These are phyloP conservation scores for Liquidambar formosana DNA, from an alignment of 164 flowering plant genomes.

Conservation along the genomic window DNA sequence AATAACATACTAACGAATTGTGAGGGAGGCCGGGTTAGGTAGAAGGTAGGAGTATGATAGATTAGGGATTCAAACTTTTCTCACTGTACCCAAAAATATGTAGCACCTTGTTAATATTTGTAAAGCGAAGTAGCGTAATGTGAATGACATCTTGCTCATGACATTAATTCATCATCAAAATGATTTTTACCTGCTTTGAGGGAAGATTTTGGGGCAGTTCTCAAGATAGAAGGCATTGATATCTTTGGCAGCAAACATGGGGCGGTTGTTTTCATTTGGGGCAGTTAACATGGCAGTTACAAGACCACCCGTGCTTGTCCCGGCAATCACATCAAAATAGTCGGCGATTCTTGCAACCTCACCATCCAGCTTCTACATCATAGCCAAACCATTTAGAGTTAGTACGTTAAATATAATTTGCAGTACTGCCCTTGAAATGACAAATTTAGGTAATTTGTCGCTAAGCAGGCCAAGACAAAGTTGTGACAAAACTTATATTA, in stretches of 20 bases:
- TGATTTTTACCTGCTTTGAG: slow-evolving; percentile 19
- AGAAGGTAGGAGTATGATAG: no score
- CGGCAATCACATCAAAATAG: slow-evolving; percentile 30
- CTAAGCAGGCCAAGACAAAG: no score
- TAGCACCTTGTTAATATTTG: no score
- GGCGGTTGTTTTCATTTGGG: slow-evolving; percentile 28
- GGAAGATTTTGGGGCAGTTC: slow-evolving; percentile 29
- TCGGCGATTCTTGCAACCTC: slow-evolving; percentile 33
- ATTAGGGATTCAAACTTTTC: no score
- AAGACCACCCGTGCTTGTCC: slow-evolving; percentile 38
- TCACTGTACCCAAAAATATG: no score
- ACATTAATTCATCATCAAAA: not conserved
- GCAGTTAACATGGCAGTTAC: slow-evolving; percentile 36
- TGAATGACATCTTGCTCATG: not conserved
- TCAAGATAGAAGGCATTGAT: slow-evolving; percentile 26
- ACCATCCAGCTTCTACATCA: slow-evolving; percentile 23
- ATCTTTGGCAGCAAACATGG: slow-evolving; percentile 31
- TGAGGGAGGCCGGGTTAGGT: no score
- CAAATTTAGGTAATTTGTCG: no score
- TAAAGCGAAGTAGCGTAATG: no score
- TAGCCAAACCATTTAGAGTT: not conserved
- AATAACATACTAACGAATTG: no score
- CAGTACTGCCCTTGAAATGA: not conserved
- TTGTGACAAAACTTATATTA: no score
- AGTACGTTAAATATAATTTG: not conserved